Percentiles rank a stretch among this genome's conserved stretches.
Evolutionary conservation across 306 rosid species (phyloP).

Genomic region (Rosa lucieae): DNA sequence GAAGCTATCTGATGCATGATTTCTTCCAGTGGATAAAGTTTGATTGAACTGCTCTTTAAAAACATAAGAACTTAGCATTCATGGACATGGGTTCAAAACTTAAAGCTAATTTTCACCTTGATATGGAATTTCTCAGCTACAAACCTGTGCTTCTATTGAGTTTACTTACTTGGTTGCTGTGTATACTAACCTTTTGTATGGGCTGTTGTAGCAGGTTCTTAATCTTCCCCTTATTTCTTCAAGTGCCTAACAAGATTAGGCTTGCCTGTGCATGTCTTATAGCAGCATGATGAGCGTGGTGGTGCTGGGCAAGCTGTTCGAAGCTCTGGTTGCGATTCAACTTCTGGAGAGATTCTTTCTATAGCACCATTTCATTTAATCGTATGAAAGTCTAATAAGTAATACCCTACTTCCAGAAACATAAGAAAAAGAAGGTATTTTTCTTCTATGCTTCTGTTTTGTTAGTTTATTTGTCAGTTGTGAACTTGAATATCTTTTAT

Average conservation of each 20-base stretch:
- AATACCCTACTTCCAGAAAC: background rate
- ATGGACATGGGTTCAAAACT: too few species aligned
- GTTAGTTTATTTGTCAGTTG: background rate
- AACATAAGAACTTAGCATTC: too few species aligned
- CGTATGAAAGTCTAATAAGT: background rate
- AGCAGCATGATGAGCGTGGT: constrained; percentile 67
- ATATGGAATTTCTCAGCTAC: too few species aligned
- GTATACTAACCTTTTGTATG: too few species aligned
- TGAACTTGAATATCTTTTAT: background rate
- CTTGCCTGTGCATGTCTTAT: constrained; percentile 74
- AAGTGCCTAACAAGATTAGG: constrained; percentile 55
- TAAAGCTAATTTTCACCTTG: too few species aligned
- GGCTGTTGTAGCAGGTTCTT: constrained; percentile 40
- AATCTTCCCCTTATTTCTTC: constrained; percentile 46
- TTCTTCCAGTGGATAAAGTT: background rate
- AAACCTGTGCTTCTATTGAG: too few species aligned
- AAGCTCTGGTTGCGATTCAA: constrained; percentile 42
- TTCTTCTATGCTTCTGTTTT: background rate
- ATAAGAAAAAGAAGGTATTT: background rate
- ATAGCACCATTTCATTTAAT: background rate
- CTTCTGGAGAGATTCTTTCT: constrained; percentile 55
- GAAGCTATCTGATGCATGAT: background rate
- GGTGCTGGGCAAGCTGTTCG: constrained; percentile 56
- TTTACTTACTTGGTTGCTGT: too few species aligned
- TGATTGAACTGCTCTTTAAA: too few species aligned